Percentiles rank a stretch among this genome's conserved stretches.
These are phyloP conservation scores for Apiotrichum mycotoxinovorans DNA, from an alignment of 1,284 basidiomycete species.

Conservation along the genomic window DNA sequence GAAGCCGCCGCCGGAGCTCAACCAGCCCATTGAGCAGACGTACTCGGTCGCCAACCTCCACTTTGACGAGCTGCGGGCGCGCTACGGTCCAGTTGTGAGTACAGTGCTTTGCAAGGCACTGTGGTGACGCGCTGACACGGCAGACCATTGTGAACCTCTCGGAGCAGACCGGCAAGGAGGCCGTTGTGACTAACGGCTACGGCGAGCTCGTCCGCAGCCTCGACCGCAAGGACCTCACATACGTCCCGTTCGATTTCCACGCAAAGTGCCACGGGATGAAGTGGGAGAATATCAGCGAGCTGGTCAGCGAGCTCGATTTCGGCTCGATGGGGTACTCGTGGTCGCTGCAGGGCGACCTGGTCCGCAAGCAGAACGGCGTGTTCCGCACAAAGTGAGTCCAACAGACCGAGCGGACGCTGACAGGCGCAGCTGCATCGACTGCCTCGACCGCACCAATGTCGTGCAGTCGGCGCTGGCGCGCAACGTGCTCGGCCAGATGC, in stretches of 20 bases:
- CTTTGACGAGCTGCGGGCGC: slow-evolving; percentile 62
- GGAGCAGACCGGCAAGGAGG: slow-evolving; percentile 86
- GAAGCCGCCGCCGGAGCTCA: slow-evolving; percentile 81
- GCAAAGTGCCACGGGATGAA: slow-evolving; percentile 59
- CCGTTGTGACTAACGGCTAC: slow-evolving; percentile 72
- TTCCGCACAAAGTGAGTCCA: slow-evolving; percentile 58
- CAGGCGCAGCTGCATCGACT: slow-evolving; percentile 88
- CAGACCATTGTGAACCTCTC: slow-evolving; percentile 83
- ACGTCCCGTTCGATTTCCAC: slow-evolving; percentile 78
- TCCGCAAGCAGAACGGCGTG: slow-evolving; percentile 77
- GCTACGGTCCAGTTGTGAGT: slow-evolving; percentile 73
- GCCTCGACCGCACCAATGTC: slow-evolving; percentile 80
- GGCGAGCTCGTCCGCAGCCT: slow-evolving; percentile 64
- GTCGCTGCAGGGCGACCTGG: slow-evolving; percentile 66
- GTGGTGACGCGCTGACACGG: too few species aligned
- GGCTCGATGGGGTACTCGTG: slow-evolving; percentile 82
- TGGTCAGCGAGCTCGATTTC: slow-evolving; percentile 71
- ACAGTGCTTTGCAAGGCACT: neutral
- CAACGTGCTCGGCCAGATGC: slow-evolving; percentile 71
- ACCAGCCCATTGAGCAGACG: slow-evolving; percentile 71
- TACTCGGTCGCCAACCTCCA: slow-evolving; percentile 68
- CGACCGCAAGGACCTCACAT: slow-evolving; percentile 61
- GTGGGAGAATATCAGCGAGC: slow-evolving; percentile 82
- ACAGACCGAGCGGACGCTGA: neutral
- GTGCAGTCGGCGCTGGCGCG: slow-evolving; percentile 88